Evolutionary conservation across 208 protist species (phyloP).

Genomic region (Acanthamoeba castellanii): DNA sequence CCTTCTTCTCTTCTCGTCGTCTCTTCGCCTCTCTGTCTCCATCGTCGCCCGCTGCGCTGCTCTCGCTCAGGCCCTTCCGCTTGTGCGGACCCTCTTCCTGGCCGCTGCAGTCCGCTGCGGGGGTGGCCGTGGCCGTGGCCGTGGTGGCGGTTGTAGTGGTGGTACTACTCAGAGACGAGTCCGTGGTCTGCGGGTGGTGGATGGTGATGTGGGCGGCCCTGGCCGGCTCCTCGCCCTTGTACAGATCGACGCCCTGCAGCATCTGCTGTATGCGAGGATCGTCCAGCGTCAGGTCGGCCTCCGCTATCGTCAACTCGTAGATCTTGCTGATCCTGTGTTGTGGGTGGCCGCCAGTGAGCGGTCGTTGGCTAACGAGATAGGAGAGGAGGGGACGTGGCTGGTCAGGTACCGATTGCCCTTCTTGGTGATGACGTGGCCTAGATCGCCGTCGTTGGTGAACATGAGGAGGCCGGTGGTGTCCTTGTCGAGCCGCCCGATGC

Average conservation of each 20-base stretch:
- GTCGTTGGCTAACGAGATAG: not conserved
- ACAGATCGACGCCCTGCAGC: not conserved
- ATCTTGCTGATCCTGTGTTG: not conserved
- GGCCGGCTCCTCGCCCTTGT: not conserved
- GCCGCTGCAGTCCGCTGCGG: not conserved
- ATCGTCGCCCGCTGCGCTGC: not conserved
- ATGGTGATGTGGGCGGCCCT: not conserved
- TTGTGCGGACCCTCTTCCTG: not conserved
- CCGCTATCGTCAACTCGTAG: constrained; percentile 6
- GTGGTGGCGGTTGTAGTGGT: not conserved
- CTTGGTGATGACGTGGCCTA: constrained; percentile 3
- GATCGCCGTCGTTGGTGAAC: constrained; percentile 3
- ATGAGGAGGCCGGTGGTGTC: constrained; percentile 10
- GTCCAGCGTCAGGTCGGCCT: not conserved
- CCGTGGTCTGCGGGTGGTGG: too few relatives aligned
- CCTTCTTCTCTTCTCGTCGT: not conserved
- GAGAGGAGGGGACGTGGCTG: not conserved
- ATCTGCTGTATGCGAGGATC: not conserved
- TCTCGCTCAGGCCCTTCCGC: not conserved
- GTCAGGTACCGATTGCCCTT: not conserved
- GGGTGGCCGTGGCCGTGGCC: not conserved
- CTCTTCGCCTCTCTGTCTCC: not conserved
- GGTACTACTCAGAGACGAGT: too few relatives aligned
- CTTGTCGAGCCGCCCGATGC: constrained; percentile 16
- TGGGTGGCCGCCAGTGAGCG: not conserved